Base-by-base conservation (phyloP, 176 grass and related monocot genomes). In the Triticum monococcum region DNA sequence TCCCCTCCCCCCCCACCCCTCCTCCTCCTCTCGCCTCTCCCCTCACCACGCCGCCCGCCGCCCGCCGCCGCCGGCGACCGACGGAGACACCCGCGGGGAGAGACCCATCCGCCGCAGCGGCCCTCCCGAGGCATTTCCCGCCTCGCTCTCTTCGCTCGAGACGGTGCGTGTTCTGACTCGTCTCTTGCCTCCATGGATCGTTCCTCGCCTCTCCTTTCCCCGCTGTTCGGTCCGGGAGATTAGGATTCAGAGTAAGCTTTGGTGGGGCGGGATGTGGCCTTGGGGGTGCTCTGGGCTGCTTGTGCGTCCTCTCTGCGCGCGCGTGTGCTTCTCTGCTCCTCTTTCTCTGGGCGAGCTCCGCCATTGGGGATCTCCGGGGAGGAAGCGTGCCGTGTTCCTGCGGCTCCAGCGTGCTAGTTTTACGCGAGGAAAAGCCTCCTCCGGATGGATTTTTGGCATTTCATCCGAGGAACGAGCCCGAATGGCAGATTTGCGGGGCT, bases 321-420 rank as follows among this genome's bases (percentile, higher is more conserved):
- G 37, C 32, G 46, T 43, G 20, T 36, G 48, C 4, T 36, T 16
- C 40, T 17, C 60, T 1, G 60, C 76, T 57, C 43, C 31, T 54
- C 1, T 20, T 68, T 60, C 26, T 2, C 48, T 0, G 41, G 7
- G 73, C 61, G 64, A 24, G 35, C 1, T 72, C 76, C 40, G 70
- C 33, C 84, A 72, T 86, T 31, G 46, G 64, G 64, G 83, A 85
- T 85, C 83, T 85, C 64, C 9, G 65, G 12, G 20, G 6, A 67
- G 18, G 28, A 2, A 50, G 45, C 5, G 23, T 8, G 80, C 20
- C 61, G 45, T 5, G 75, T 32, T 70, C 48, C 4, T 22, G 64
- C 60, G 22, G 84, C 43, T 61, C n/a, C 32, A 41, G n/a, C 36
- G 17, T 10, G 33, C n/a, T 7, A 24, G 37, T 3, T 69, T 79